A percentile compares a stretch with the other conserved stretches of the same genome.
Conservation (phyloP, 176 grass and related monocot species). For the Avena eriantha region DNA sequence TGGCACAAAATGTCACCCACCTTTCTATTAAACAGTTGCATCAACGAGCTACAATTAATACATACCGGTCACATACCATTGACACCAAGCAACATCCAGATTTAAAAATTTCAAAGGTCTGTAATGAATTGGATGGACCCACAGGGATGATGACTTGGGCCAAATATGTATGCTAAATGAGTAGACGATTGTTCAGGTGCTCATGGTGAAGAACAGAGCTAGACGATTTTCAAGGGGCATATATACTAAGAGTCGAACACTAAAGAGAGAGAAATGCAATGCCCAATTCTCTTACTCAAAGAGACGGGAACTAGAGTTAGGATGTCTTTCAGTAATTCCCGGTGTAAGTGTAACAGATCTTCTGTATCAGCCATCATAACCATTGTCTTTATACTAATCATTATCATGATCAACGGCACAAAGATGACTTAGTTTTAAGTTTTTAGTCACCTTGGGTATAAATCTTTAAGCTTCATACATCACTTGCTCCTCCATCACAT, state of each 20-base stretch:
- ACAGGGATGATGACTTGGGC: not conserved
- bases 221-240: slow-evolving; percentile 8
- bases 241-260: slow-evolving; percentile 20
- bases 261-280: not conserved
- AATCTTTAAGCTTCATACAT: not conserved
- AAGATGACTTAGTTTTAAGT: slow-evolving; percentile 13
- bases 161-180: not conserved
- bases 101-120: not conserved
- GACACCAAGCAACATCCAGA: not conserved
- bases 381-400: not conserved
- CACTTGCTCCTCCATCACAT: slow-evolving; percentile 2
- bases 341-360: not conserved
- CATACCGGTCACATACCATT: not conserved
- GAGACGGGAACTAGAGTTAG: not conserved
- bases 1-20: not conserved
- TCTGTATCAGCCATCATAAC: slow-evolving; percentile 26
- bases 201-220: not conserved
- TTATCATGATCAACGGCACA: not conserved
- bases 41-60: not conserved
- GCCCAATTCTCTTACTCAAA: slow-evolving; percentile 13
- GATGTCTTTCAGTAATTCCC: not conserved
- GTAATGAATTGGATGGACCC: not conserved
- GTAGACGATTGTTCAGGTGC: not conserved
- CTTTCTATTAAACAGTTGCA: slow-evolving; percentile 7
- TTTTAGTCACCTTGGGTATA: slow-evolving; percentile 18